Percentiles rank a stretch among this genome's conserved stretches.
Conservation (phyloP, 768 basidiomycete genomes). For the Lactarius indigo region DNA sequence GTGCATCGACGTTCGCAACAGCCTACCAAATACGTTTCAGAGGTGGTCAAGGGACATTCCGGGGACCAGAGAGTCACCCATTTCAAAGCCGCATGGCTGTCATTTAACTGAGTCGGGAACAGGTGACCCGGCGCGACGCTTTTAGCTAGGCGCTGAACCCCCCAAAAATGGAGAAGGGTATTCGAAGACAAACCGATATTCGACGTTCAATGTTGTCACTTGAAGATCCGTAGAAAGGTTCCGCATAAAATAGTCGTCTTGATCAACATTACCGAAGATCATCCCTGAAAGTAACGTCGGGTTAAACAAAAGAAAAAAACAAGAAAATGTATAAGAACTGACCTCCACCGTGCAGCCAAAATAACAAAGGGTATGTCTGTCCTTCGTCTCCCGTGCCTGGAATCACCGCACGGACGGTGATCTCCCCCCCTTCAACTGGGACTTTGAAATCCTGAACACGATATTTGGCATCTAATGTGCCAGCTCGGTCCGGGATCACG, state of each 20-base stretch:
- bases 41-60: no score
- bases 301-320: neutral
- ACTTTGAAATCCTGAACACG: conserved; percentile 9
- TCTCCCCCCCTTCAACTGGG: conserved; percentile 8
- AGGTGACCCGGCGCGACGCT: conserved; percentile 26
- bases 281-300: neutral
- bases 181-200: conserved; percentile 17
- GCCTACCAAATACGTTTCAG: conserved; percentile 4
- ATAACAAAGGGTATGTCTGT: neutral
- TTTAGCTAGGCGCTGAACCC: neutral
- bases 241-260: conserved; percentile 23
- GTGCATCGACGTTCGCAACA: conserved; percentile 7
- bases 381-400: neutral
- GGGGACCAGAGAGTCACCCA: conserved; percentile 20
- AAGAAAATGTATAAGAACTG: neutral
- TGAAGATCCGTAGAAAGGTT: conserved; percentile 18
- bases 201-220: conserved; percentile 19
- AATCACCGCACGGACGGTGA: conserved; percentile 4
- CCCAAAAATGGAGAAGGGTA: neutral
- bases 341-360: conserved; percentile 15
- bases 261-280: conserved; percentile 22
- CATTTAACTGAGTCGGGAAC: conserved; percentile 27
- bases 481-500: neutral
- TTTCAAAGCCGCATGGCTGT: conserved; percentile 28
- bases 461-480: conserved; percentile 6